Base-by-base conservation (phyloP, 2,329 filamentous ascomycete species). In the Xenoacremonium recifei region DNA sequence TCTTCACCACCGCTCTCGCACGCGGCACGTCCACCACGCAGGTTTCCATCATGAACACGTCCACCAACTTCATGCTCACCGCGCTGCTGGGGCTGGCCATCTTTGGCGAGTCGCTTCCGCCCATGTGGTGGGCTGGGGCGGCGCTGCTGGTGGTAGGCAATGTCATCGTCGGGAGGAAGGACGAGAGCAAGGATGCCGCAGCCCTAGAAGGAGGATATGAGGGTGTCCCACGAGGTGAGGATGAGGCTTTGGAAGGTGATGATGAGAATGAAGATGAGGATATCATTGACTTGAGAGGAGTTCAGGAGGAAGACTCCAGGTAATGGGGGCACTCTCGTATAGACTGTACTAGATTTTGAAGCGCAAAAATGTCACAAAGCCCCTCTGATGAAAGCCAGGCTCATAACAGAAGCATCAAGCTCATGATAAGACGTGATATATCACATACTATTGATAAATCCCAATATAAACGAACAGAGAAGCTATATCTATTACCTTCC, bases 41-140 rank as follows among this genome's bases (percentile, higher is more conserved):
- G 58, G 87, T 91, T 36, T 85, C 81, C 52, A 85, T 92, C 61
- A 81, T 92, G 63, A 92, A 92, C 64, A 91, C 87, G 3, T 88
- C 85, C 12, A 76, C 85, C 42, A 92, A 92, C 67, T 92, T 92
- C 63, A 76, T 92, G 66, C 66, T 89, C 47, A 91, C 87, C 0
- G 87, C 87, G 6, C 50, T 91, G 6, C 70, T 91, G 16, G 86
- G 87, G 19, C 71, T 79, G 37, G 63, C 79, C 44, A 80, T 92
- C 51, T 92, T 92, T 63, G 74, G 78, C 17, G 87, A 92, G 67
- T 66, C 72, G 2, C 67, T 92, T 20, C 85, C 87, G 1, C 80
- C 79, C 9, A 67, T 89, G 30, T 92, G 87, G 87, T 91, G 85
- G 81, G 66, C 82, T 5, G 87, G 87, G 11, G 87, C 87, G 0